These are phyloP conservation scores for Sugiyamaella neomexicana DNA, from an alignment of 1,139 yeast genomes.

Conservation along the genomic window DNA sequence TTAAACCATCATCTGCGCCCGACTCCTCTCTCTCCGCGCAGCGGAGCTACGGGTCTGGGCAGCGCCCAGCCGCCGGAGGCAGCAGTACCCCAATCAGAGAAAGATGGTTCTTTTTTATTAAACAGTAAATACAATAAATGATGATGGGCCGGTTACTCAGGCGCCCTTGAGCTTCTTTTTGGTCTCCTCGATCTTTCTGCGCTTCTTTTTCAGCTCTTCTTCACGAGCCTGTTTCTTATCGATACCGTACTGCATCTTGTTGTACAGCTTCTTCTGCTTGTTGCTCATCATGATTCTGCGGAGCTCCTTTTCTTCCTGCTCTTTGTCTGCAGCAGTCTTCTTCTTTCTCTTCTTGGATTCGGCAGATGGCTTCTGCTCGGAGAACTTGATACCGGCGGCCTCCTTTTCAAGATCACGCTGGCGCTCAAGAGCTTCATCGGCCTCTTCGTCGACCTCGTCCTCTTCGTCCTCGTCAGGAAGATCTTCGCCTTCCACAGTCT, in stretches of 20 bases:
- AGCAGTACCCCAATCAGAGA: too few species aligned
- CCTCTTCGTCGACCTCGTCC: constrained; percentile 40
- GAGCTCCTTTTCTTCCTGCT: constrained; percentile 81
- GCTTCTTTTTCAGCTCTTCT: constrained; percentile 73
- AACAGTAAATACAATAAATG: constrained; percentile 14
- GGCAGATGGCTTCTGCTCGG: constrained; percentile 50
- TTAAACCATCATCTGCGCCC: too few species aligned
- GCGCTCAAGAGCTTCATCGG: constrained; percentile 48
- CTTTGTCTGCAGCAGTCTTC: constrained; percentile 43
- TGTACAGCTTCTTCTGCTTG: constrained; percentile 91
- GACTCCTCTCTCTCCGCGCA: too few species aligned
- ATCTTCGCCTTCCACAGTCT: constrained; percentile 41
- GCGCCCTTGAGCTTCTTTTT: constrained; percentile 51
- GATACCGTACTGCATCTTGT: constrained; percentile 92
- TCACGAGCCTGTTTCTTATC: constrained; percentile 80
- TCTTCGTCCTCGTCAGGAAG: constrained; percentile 50
- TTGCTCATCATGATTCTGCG: constrained; percentile 97
- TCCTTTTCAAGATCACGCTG: constrained; percentile 89
- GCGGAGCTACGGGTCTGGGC: too few species aligned
- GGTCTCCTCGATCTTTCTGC: constrained; percentile 69
- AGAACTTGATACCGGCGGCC: constrained; percentile 78
- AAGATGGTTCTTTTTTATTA: neutral
- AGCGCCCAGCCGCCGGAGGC: too few species aligned
- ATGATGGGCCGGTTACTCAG: neutral
- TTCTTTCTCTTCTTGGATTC: constrained; percentile 38